These are phyloP conservation scores for Croton laevigatus DNA, from an alignment of 441 rosid species.

Conservation along the genomic window DNA sequence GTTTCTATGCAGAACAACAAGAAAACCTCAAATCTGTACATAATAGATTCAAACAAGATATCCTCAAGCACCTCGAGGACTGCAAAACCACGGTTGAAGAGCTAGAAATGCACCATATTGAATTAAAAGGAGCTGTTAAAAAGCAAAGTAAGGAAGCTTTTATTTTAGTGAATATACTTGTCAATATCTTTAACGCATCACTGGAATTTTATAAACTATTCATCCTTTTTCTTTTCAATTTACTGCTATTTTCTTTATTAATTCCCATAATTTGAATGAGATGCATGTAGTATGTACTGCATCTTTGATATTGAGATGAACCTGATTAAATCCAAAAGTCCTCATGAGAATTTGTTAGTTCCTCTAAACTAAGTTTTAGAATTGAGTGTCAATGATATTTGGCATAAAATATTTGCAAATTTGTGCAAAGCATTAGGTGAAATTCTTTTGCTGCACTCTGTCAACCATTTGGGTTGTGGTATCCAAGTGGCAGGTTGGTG, in stretches of 20 bases:
- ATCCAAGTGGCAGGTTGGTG: not conserved
- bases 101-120: constrained; percentile 58
- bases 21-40: constrained; percentile 62
- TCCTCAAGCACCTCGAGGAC: constrained; percentile 53
- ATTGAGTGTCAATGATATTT: not conserved
- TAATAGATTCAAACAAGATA: constrained; percentile 60
- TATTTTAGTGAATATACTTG: constrained; percentile 18
- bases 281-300: not conserved
- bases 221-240: not conserved
- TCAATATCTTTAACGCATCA: not conserved
- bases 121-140: constrained; percentile 59
- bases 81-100: constrained; percentile 51
- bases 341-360: not conserved
- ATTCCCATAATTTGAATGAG: too few species aligned
- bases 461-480: not conserved
- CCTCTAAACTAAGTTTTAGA: not conserved
- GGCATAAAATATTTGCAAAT: not conserved
- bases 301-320: not conserved
- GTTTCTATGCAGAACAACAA: constrained; percentile 57
- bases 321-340: not conserved
- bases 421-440: not conserved
- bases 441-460: not conserved
- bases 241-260: not conserved
- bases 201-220: constrained; percentile 12
- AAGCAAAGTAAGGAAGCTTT: constrained; percentile 63